Evolutionary conservation across 1,139 yeast genomes (phyloP), one percentile per base, ranked within the genome.

Genomic region (Hemisphaericaspora xylofermentans): DNA sequence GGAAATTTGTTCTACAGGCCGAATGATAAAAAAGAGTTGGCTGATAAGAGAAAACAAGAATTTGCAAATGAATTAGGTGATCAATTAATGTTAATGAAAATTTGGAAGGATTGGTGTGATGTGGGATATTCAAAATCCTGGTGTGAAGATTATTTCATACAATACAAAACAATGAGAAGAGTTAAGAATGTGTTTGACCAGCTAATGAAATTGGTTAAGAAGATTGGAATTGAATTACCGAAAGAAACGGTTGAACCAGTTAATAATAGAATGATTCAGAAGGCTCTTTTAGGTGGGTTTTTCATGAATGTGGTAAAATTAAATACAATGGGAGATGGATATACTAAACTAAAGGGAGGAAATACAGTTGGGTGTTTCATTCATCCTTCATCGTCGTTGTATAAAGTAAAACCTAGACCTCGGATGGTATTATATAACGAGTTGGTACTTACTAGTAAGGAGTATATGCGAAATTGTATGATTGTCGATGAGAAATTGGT

Each of bases 141-240:
- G 98, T 91, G 97, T 50, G 80, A 78, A 50, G 97, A 89, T 52
- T 82, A 88, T 54, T 88, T 78, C 55, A 56, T 93, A 3, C 97
- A 93, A 57, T 77, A 77, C 60, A 82, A 84, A 57, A 79, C 95
- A 0, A 61, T 93, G 52, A 67, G 68, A 31, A 66, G 96, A 33
- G 93, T 84, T 0, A 66, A 83, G 39, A 87, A 84, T 46, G 84
- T 91, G 2, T 71, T 89, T 26, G 80, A 78, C 21, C 98, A 93
- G 56, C 62, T 93, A 15, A 71, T 69, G 34, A 62, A 76, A 17
- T 66, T 88, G 26, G 84, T 95, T 53, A 71, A 66, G 4, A 76
- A 81, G 36, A 75, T 80, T 12, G 91, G 86, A 4, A 62, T 80
- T 12, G 53, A 48, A 27, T 56, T 42, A 41, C 48, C 54, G 12